phyloP scores from a whole-genome alignment of 495 filamentous ascomycete genomes.

The Penicillium longicatenatum region DNA sequence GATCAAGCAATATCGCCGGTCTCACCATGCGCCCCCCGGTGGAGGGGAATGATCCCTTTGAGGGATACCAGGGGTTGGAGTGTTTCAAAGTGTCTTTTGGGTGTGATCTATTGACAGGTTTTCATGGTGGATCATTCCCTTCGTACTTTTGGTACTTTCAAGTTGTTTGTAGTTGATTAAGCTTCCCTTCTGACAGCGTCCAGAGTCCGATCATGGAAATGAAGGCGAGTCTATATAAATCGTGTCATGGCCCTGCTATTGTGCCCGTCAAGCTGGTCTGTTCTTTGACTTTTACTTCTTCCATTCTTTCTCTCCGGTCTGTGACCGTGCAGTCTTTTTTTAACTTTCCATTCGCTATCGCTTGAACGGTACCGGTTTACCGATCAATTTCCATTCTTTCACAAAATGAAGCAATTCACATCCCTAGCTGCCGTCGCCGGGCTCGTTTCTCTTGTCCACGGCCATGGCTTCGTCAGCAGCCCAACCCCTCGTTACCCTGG shows the following conservation, averaged over 20 bases:
- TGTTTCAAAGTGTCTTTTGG: conserved; percentile 21
- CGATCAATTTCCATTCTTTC: conserved; percentile 29
- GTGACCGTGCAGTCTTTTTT: conserved; percentile 34
- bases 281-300: conserved; percentile 21
- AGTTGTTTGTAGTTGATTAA: conserved; percentile 26
- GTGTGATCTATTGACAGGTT: conserved; percentile 12
- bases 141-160: background rate
- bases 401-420: conserved; percentile 41
- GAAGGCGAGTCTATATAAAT: background rate
- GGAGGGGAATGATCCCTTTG: conserved; percentile 11
- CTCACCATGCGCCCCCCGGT: conserved; percentile 15
- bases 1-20: conserved; percentile 9
- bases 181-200: conserved; percentile 12
- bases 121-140: background rate
- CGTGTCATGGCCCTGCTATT: background rate
- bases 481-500: conserved; percentile 64
- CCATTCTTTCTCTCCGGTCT: conserved; percentile 35
- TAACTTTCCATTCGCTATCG: conserved; percentile 25
- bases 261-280: conserved; percentile 13
- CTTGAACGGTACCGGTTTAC: conserved; percentile 38
- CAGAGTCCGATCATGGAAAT: background rate
- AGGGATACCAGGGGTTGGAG: conserved; percentile 11
- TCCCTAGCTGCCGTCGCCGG: conserved; percentile 42
- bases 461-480: conserved; percentile 63
- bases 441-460: conserved; percentile 54